These are phyloP conservation scores for Clitoria ternatea DNA, from an alignment of 306 rosid species.

Conservation along the genomic window DNA sequence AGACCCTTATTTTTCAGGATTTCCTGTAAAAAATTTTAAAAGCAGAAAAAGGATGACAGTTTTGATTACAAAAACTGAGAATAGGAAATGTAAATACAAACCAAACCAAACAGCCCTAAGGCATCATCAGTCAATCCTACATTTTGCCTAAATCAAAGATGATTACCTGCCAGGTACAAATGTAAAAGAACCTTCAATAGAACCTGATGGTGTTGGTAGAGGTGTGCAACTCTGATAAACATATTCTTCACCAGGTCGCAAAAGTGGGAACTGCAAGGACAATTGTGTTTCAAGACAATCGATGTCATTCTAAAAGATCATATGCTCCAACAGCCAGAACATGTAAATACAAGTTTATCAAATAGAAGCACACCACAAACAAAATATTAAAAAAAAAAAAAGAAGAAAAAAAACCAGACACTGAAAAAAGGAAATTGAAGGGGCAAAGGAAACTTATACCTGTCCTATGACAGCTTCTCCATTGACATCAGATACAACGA, in stretches of 20 bases:
- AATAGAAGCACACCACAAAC: neutral
- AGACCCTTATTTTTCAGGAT: too few species aligned
- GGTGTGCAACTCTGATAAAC: slow-evolving; percentile 69
- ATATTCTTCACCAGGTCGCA: slow-evolving; percentile 73
- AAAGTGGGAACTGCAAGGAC: slow-evolving; percentile 69
- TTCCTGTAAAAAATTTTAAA: too few species aligned
- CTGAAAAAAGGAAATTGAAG: neutral
- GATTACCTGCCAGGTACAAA: slow-evolving; percentile 93
- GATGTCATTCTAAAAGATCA: neutral
- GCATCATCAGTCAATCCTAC: too few species aligned
- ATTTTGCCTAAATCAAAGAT: too few species aligned
- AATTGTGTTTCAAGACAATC: slow-evolving; percentile 21
- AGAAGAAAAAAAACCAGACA: too few species aligned
- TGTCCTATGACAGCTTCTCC: slow-evolving; percentile 82
- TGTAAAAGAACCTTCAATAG: slow-evolving; percentile 82
- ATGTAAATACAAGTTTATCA: neutral
- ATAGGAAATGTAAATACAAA: too few species aligned
- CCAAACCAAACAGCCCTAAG: too few species aligned
- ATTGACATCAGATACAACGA: slow-evolving; percentile 37
- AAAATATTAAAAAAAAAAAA: neutral
- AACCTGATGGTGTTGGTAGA: slow-evolving; percentile 56
- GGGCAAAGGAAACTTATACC: slow-evolving; percentile 36
- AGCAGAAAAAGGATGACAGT: too few species aligned
- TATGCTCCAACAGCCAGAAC: neutral
- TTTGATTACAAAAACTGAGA: too few species aligned